Conservation (phyloP, 768 basidiomycete species). For the Imleria badia region DNA sequence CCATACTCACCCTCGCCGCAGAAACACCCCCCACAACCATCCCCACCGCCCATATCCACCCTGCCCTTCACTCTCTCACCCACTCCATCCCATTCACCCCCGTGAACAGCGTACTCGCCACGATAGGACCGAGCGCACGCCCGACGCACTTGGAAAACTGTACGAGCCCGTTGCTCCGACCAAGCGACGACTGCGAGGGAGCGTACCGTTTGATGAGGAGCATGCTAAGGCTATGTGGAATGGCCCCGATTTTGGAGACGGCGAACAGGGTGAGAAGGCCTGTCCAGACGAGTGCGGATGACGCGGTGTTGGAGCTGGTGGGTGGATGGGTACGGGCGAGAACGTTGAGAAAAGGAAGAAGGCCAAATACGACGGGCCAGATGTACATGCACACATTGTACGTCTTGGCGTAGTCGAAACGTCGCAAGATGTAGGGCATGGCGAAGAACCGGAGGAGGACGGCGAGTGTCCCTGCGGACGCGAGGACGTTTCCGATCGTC, state of each 20-base stretch:
- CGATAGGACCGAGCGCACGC: slow-evolving; percentile 52
- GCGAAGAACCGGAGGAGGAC: slow-evolving; percentile 48
- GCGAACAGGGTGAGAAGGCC: slow-evolving; percentile 44
- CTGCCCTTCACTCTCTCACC: slow-evolving; percentile 1
- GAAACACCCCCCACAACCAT: slow-evolving; percentile 11
- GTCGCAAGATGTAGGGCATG: slow-evolving; percentile 52
- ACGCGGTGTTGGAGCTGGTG: slow-evolving; percentile 1
- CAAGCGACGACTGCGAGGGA: neutral
- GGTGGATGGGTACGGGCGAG: slow-evolving; percentile 36
- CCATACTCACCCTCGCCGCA: slow-evolving; percentile 11
- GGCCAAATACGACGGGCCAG: slow-evolving; percentile 53
- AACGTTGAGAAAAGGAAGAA: slow-evolving; percentile 51
- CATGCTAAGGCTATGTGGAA: slow-evolving; percentile 49
- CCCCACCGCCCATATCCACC: slow-evolving; percentile 16
- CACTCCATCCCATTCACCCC: slow-evolving; percentile 13
- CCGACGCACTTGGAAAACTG: slow-evolving; percentile 56
- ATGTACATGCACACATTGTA: slow-evolving; percentile 53
- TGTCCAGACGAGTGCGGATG: slow-evolving; percentile 42
- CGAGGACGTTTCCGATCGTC: slow-evolving; percentile 58
- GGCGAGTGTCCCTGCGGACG: slow-evolving; percentile 51
- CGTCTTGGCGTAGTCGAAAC: slow-evolving; percentile 44
- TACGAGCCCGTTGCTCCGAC: slow-evolving; percentile 50
- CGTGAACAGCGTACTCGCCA: slow-evolving; percentile 40
- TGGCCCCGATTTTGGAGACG: slow-evolving; percentile 28
- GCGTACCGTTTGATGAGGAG: slow-evolving; percentile 47